Evolutionary conservation across 345 rosid species (phyloP).

Genomic region (Linum usitatissimum): DNA sequence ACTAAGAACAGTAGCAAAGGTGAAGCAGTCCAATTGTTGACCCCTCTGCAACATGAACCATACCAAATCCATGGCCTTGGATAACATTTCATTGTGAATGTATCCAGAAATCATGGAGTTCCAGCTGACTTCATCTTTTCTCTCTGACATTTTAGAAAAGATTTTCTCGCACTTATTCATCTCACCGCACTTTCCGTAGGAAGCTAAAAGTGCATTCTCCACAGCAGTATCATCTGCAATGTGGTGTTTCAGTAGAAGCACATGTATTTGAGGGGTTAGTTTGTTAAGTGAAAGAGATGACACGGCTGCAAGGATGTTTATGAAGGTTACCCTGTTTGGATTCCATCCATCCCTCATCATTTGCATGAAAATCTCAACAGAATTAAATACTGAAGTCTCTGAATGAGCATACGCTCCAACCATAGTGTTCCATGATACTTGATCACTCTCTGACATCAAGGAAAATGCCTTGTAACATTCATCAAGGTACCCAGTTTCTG

Average conservation of each 20-base stretch:
- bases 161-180: conserved; percentile 65
- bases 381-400: conserved; percentile 36
- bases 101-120: conserved; percentile 87
- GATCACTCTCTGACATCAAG: conserved; percentile 62
- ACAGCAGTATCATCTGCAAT: conserved; percentile 38
- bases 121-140: conserved; percentile 79
- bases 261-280: conserved; percentile 60
- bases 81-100: conserved; percentile 55
- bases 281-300: conserved; percentile 42
- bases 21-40: conserved; percentile 58
- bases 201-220: conserved; percentile 77
- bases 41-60: conserved; percentile 72
- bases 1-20: conserved; percentile 88
- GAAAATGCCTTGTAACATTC: conserved; percentile 49
- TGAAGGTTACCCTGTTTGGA: conserved; percentile 58
- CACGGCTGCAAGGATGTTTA: conserved; percentile 53
- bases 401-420: conserved; percentile 66
- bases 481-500: conserved; percentile 40
- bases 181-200: conserved; percentile 78
- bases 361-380: conserved; percentile 39
- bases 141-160: conserved; percentile 63
- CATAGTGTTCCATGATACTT: conserved; percentile 82
- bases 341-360: conserved; percentile 57
- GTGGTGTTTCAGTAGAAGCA: conserved; percentile 40
- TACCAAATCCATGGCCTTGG: conserved; percentile 72